Percentiles rank a stretch among this genome's conserved stretches.
These are phyloP conservation scores for Canavalia gladiata DNA, from an alignment of 306 rosid species.

Conservation along the genomic window DNA sequence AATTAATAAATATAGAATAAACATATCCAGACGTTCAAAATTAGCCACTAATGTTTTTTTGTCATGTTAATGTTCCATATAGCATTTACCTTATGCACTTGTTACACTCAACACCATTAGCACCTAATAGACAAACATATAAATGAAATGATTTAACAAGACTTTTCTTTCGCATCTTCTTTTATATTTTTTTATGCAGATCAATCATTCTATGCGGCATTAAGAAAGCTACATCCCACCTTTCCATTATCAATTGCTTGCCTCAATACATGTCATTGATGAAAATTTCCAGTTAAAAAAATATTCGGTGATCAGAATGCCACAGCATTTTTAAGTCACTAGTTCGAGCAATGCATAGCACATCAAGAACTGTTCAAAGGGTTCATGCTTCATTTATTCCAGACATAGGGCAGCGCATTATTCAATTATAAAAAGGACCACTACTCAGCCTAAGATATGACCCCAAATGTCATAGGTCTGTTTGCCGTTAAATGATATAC, in stretches of 20 bases:
- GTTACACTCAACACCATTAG: no score
- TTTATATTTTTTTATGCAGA: no score
- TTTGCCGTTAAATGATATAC: constrained; percentile 39
- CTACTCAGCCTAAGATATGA: constrained; percentile 9
- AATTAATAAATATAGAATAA: no score
- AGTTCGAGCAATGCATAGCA: not conserved
- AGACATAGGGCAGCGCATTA: constrained; percentile 20
- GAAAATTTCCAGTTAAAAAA: no score
- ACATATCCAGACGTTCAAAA: no score
- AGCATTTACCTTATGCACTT: no score
- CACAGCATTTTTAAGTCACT: not conserved
- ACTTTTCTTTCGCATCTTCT: no score
- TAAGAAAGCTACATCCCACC: not conserved
- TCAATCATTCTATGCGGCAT: not conserved
- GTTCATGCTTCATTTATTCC: not conserved
- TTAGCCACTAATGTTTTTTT: no score
- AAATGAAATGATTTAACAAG: no score
- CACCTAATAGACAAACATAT: no score
- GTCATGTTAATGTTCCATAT: no score
- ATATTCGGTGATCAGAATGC: no score
- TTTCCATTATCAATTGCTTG: not conserved
- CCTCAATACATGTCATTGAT: not conserved
- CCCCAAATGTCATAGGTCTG: constrained; percentile 19
- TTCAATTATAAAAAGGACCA: constrained; percentile 28
- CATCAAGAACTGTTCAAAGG: not conserved